Conservation (phyloP, 2,329 filamentous ascomycete species). For the Fragosphaeria purpurea region DNA sequence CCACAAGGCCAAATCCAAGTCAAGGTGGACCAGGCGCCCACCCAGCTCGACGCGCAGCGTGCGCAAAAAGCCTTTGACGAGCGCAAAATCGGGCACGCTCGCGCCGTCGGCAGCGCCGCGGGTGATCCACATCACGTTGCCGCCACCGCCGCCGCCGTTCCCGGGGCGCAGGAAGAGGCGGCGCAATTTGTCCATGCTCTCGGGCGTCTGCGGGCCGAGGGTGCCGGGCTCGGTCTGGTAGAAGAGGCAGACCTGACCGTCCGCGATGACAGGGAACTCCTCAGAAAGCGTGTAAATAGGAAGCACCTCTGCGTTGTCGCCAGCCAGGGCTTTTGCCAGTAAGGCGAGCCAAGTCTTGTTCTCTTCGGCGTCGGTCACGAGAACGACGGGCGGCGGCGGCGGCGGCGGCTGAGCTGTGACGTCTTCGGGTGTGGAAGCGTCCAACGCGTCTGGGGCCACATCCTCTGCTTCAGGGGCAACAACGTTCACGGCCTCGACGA, state of each 20-base stretch:
- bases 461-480: too few relatives aligned
- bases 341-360: conserved; percentile 8
- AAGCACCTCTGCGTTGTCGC: neutral
- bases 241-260: conserved; percentile 7
- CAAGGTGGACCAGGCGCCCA: conserved; percentile 12
- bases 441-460: too few relatives aligned
- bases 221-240: conserved; percentile 9
- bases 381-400: neutral
- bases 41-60: conserved; percentile 21
- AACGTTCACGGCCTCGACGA: too few relatives aligned
- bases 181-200: conserved; percentile 18
- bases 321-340: neutral
- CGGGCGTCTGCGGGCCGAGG: conserved; percentile 12
- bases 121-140: conserved; percentile 24
- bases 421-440: too few relatives aligned
- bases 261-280: neutral
- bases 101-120: conserved; percentile 15
- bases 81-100: conserved; percentile 18
- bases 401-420: neutral
- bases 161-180: conserved; percentile 15
- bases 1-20: conserved; percentile 17
- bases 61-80: conserved; percentile 23
- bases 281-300: conserved; percentile 5
- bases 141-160: conserved; percentile 6
- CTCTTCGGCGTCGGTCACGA: conserved; percentile 8